These are phyloP conservation scores for Creolimax fragrantissima DNA, from an alignment of 78 protist species.

Conservation along the genomic window DNA sequence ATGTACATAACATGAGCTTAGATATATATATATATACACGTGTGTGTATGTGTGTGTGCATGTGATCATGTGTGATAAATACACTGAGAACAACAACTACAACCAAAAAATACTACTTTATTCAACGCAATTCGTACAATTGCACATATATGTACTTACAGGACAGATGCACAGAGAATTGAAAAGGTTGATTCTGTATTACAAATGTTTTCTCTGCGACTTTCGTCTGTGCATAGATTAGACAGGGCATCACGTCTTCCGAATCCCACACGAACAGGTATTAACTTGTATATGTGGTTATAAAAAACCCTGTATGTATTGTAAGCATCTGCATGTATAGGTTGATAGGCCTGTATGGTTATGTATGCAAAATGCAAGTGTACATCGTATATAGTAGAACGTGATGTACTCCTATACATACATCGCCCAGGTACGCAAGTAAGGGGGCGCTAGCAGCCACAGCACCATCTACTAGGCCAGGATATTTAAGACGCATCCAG, in stretches of 20 bases:
- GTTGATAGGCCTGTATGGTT: no score
- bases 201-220: background rate
- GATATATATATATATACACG: background rate
- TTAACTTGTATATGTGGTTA: background rate
- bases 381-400: background rate
- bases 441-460: slow-evolving; percentile 55
- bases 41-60: background rate
- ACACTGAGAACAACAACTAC: background rate
- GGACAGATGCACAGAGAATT: background rate
- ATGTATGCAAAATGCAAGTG: background rate
- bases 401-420: no score
- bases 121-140: background rate
- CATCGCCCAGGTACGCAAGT: background rate
- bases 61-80: no score
- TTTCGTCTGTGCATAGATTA: background rate
- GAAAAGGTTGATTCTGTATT: background rate
- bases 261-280: background rate
- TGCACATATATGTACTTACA: background rate
- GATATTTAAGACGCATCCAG: slow-evolving; percentile 41
- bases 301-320: background rate
- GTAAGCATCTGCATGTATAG: no score
- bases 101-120: background rate
- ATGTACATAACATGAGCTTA: background rate
- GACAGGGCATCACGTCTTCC: background rate
- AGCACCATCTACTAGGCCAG: slow-evolving; percentile 33